These are phyloP conservation scores for Hemileccinum impolitum DNA, from an alignment of 768 basidiomycete genomes.

Conservation along the genomic window DNA sequence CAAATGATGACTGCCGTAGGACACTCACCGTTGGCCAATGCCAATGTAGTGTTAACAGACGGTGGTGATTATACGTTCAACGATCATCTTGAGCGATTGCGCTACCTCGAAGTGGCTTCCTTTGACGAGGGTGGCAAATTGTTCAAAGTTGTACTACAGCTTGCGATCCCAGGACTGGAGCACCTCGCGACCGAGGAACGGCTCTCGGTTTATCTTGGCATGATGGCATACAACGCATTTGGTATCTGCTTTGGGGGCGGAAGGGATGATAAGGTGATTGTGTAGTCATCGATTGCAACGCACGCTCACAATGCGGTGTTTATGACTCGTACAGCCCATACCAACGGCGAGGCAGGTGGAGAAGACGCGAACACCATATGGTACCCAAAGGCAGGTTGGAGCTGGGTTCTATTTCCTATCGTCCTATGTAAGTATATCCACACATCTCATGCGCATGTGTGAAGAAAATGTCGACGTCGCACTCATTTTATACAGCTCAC, in stretches of 20 bases:
- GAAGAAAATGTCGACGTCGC: background rate
- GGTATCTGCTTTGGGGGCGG: slow-evolving; percentile 69
- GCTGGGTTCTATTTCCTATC: slow-evolving; percentile 74
- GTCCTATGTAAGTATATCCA: slow-evolving; percentile 50
- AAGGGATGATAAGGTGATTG: slow-evolving; percentile 64
- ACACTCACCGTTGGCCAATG: slow-evolving; percentile 6
- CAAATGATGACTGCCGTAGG: slow-evolving; percentile 44
- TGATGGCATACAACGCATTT: slow-evolving; percentile 73
- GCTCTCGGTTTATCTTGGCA: slow-evolving; percentile 58
- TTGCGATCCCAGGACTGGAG: slow-evolving; percentile 69
- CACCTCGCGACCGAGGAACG: slow-evolving; percentile 64
- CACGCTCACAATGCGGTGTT: background rate
- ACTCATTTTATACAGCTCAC: slow-evolving; percentile 38
- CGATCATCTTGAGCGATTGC: slow-evolving; percentile 75
- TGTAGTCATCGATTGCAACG: background rate
- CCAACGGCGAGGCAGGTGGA: slow-evolving; percentile 57
- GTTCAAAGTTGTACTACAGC: slow-evolving; percentile 51
- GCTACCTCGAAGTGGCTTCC: slow-evolving; percentile 57
- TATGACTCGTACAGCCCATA: slow-evolving; percentile 41
- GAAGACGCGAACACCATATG: slow-evolving; percentile 71
- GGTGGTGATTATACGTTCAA: slow-evolving; percentile 56
- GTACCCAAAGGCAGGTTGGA: slow-evolving; percentile 74
- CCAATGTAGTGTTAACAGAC: slow-evolving; percentile 35
- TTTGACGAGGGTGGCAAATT: slow-evolving; percentile 48
- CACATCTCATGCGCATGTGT: background rate